A percentile compares a stretch with the other conserved stretches of the same genome.
Evolutionary conservation across 2,329 filamentous ascomycete species (phyloP).

Genomic region (Diaporthe ampelina): DNA sequence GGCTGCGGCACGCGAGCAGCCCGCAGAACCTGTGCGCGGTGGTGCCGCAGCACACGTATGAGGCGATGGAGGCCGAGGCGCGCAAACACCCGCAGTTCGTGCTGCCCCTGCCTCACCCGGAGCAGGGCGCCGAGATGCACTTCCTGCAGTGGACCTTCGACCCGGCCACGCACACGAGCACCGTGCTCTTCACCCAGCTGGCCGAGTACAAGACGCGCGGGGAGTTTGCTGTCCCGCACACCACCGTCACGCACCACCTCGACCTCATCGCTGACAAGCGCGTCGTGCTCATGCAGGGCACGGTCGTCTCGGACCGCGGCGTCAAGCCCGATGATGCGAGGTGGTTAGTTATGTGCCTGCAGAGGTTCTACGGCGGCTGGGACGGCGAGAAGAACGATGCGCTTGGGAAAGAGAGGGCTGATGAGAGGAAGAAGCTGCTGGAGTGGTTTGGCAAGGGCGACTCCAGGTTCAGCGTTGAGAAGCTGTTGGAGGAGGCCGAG

Average conservation of each 20-base stretch:
- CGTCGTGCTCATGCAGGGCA: slow-evolving; percentile 88
- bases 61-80: slow-evolving; percentile 78
- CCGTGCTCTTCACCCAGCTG: slow-evolving; percentile 92
- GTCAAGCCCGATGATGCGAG: slow-evolving; percentile 85
- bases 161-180: slow-evolving; percentile 70
- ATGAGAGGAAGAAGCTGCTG: slow-evolving; percentile 78
- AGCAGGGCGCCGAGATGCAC: slow-evolving; percentile 88
- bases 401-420: slow-evolving; percentile 67
- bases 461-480: slow-evolving; percentile 83
- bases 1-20: slow-evolving; percentile 83
- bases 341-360: slow-evolving; percentile 92
- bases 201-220: slow-evolving; percentile 93
- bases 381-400: slow-evolving; percentile 58
- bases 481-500: slow-evolving; percentile 90
- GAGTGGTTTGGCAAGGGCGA: slow-evolving; percentile 88
- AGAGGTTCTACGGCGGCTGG: slow-evolving; percentile 89
- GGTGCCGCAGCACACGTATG: slow-evolving; percentile 81
- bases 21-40: slow-evolving; percentile 85
- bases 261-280: slow-evolving; percentile 83
- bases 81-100: slow-evolving; percentile 88
- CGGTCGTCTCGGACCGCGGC: slow-evolving; percentile 81
- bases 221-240: slow-evolving; percentile 92
- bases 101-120: slow-evolving; percentile 81
- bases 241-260: slow-evolving; percentile 90
- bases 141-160: slow-evolving; percentile 98